Conservation (phyloP, 345 rosid species). For the Citrus unshiu region DNA sequence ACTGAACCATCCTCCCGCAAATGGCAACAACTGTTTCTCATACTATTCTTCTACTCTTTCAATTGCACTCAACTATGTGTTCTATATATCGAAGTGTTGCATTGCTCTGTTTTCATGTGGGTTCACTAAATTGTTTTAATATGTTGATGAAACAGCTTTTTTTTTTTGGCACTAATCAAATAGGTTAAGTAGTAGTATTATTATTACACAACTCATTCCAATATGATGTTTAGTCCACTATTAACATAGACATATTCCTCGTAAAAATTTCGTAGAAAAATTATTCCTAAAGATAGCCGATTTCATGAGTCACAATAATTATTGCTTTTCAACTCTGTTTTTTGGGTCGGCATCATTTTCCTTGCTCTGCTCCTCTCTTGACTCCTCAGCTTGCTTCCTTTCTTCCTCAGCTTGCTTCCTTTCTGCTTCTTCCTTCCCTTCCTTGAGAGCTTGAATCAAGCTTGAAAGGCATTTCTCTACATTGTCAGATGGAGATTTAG, state of each 20-base stretch:
- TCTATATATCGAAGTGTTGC: neutral
- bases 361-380: neutral
- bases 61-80: neutral
- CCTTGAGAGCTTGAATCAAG: conserved; percentile 40
- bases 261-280: neutral
- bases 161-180: neutral
- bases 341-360: conserved; percentile 13
- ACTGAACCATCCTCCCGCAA: conserved; percentile 20
- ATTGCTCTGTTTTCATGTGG: neutral
- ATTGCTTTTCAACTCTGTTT: neutral
- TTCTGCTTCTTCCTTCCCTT: conserved; percentile 24
- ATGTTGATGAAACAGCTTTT: neutral
- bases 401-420: neutral
- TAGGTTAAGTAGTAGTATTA: too few species aligned
- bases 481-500: conserved; percentile 32
- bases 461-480: conserved; percentile 32
- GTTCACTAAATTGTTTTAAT: neutral
- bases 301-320: neutral
- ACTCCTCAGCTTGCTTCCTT: conserved; percentile 16
- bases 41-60: neutral
- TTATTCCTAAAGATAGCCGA: neutral
- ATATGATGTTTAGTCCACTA: neutral
- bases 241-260: neutral
- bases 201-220: neutral
- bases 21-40: conserved; percentile 10